Percentiles rank a stretch among this genome's conserved stretches.
Evolutionary conservation across 1,284 basidiomycete genomes (phyloP).

Genomic region (Albatrellus sp.): DNA sequence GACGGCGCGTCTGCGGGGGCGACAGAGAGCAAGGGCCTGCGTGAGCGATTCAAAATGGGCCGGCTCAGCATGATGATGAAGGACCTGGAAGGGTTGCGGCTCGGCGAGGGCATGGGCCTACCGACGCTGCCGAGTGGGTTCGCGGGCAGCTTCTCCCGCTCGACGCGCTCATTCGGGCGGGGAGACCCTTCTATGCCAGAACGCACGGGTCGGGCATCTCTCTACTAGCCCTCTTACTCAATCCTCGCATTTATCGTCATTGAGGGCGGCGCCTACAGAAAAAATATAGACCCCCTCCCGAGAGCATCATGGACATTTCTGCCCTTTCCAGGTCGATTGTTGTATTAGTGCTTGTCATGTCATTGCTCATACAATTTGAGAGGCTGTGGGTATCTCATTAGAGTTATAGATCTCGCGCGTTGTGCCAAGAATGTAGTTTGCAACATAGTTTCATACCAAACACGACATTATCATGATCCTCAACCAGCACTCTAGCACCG

Average conservation of each 20-base stretch:
- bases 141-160: constrained; percentile 36
- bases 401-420: too few species aligned
- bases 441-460: too few species aligned
- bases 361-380: too few species aligned
- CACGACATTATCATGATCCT: too few species aligned
- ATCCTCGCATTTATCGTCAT: not conserved
- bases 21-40: constrained; percentile 39
- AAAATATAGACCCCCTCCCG: too few species aligned
- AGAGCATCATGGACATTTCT: too few species aligned
- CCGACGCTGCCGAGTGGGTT: constrained; percentile 38
- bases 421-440: too few species aligned
- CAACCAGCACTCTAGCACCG: too few species aligned
- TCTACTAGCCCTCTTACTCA: not conserved
- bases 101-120: constrained; percentile 37
- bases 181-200: constrained; percentile 4
- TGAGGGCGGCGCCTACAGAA: not conserved
- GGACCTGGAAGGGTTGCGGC: constrained; percentile 58
- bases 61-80: constrained; percentile 75
- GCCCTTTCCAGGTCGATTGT: too few species aligned
- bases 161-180: constrained; percentile 19
- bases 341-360: too few species aligned
- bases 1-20: constrained; percentile 30
- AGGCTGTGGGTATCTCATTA: too few species aligned
- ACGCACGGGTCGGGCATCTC: too few species aligned
- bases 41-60: constrained; percentile 54